Base-by-base conservation (phyloP, 1,139 yeast species). In the Kurtzmaniella quercitrusa region DNA sequence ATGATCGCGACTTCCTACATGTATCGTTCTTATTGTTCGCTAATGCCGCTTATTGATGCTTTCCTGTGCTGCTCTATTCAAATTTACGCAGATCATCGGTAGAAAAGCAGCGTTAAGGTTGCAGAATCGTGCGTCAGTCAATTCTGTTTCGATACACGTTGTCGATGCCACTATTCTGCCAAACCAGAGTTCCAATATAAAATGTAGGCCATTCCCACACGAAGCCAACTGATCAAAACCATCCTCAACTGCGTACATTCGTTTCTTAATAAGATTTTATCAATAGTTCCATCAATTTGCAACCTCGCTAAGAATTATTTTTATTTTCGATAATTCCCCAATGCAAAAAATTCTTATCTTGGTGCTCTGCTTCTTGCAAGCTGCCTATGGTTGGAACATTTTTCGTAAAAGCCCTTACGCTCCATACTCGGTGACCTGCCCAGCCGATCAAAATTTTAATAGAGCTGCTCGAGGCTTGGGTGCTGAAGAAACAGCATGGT, bases 361-460 rank as follows among this genome's bases (percentile, higher is more conserved):
- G n/a, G 15, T n/a, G 15, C 14, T 29, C 14, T 29, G 15, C 15
- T 29, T 29, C 34, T 11, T 29, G 6, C 15, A n/a, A 29, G 34
- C 25, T 23, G 10, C 25, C 25, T 23, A 23, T 23, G 25, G 25
- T 23, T 23, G 25, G 25, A 23, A 23, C 10, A 11, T 29, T 29
- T 29, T 29, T 12, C 15, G 15, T n/a, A 12, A 29, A 6, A 29
- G 34, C 14, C 50, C 63, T 1, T 73, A 73, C 50, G 67, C 75
- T 8, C 80, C 79, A 3, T 59, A 56, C 33, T 55, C 59, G 15
- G 72, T 70, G 0, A 43, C 57, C 14, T 77, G 82, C 51, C 81
- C 81, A 1, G 44, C 60, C 1, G 45, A 47, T 11, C 50, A 63
- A 0, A 50, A 53, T 8, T 50, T 73, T n/a, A n/a, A n/a, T n/a